Evolutionary conservation across 164 flowering plant species (phyloP), one percentile per base, ranked within the genome.

Genomic region (Pachysandra terminalis): DNA sequence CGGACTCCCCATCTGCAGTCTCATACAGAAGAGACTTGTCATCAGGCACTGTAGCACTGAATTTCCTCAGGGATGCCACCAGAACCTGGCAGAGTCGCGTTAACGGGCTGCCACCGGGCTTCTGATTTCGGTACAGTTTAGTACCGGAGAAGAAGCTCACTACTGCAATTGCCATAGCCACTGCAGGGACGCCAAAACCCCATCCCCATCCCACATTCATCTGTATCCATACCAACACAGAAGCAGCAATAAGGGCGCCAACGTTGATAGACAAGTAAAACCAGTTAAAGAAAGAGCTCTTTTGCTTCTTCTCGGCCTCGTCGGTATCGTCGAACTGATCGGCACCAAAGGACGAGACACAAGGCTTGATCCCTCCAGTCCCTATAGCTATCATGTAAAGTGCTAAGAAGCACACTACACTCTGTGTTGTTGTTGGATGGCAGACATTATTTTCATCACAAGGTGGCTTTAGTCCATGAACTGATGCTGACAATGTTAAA

Each of bases 131-230:
- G 63, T 81, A 83, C 71, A 77, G 22, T 23, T 69, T 27, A 22
- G 74, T 59, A 3, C 84, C 86, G 0, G 66, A 61, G 69, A 83
- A 81, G 73, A 83, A 81, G 55, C 56, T 67, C 6, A 65, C 64
- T 2, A 80, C 78, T 15, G 83, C 86, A 58, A 78, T 40, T 16
- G 76, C 78, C 83, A 80, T 80, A 9, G 81, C 80, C 55, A 78
- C 80, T 8, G 86, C 79, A 9, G 85, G 83, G 19, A 82, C 63
- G 1, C 85, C 83, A 68, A 82, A 82, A 1, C 83, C 85, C 81
- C 77, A 65, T 0, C 75, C 82, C 83, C 83, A 82, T 1, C 83
- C 83, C 32, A 80, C 85, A 65, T 76, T 74, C 67, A 58, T 76
- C 68, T 82, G 83, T 41, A 82, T 61, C 71, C 74, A 82, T 26